These are phyloP conservation scores for Kluyveromyces nonfermentans DNA, from an alignment of 805 yeast species.

Conservation along the genomic window DNA sequence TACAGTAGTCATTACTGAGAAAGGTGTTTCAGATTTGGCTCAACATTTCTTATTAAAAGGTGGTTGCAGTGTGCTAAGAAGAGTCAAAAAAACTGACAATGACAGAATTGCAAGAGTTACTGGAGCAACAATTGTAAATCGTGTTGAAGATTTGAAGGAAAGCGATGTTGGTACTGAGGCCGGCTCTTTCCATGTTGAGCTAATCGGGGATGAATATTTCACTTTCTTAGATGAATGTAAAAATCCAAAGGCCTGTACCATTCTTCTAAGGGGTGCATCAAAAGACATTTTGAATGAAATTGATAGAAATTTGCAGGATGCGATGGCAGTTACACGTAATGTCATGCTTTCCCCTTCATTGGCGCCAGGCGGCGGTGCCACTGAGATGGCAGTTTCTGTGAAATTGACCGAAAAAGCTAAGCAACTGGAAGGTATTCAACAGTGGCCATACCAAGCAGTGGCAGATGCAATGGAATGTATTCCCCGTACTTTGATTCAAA, in stretches of 20 bases:
- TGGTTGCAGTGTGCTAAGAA: slow-evolving; percentile 83
- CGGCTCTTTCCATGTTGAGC: slow-evolving; percentile 85
- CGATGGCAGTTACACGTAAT: slow-evolving; percentile 95
- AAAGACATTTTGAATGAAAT: slow-evolving; percentile 94
- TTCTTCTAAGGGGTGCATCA: slow-evolving; percentile 89
- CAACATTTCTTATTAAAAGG: slow-evolving; percentile 93
- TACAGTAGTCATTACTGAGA: slow-evolving; percentile 91
- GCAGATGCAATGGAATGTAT: slow-evolving; percentile 98
- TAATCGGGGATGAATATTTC: slow-evolving; percentile 96
- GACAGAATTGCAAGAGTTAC: slow-evolving; percentile 95
- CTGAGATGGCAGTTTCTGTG: slow-evolving; percentile 96
- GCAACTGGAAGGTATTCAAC: slow-evolving; percentile 86
- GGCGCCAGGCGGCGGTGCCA: slow-evolving; percentile 99
- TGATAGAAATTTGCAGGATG: slow-evolving; percentile 95
- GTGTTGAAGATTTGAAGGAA: slow-evolving; percentile 90
- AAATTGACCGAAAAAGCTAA: slow-evolving; percentile 83
- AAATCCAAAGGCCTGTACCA: slow-evolving; percentile 89
- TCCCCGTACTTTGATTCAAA: slow-evolving; percentile 94
- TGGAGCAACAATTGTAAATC: slow-evolving; percentile 94
- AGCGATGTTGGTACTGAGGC: slow-evolving; percentile 82
- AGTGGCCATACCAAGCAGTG: slow-evolving; percentile 98
- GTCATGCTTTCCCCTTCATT: slow-evolving; percentile 90
- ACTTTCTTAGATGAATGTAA: slow-evolving; percentile 73
- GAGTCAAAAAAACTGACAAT: slow-evolving; percentile 92
- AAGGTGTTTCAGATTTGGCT: slow-evolving; percentile 96